Conservation (phyloP, 176 grass and related monocot genomes). For the Pontederia paniculata region DNA sequence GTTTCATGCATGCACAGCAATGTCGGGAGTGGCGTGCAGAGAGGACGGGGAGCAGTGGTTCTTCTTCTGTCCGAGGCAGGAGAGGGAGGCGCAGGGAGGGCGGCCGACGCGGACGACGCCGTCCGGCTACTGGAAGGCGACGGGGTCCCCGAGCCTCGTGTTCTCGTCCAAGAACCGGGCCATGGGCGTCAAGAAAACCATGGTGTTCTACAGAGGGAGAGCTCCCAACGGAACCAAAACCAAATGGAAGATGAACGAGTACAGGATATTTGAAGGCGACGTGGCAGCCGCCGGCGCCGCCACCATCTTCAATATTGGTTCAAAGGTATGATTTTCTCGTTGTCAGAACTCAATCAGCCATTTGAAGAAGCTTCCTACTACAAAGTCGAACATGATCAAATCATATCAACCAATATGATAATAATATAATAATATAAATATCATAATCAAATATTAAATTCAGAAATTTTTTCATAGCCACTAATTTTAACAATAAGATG, state of each 20-base stretch:
- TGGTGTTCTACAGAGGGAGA: constrained; percentile 89
- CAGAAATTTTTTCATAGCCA: too few species aligned
- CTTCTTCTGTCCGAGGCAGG: constrained; percentile 81
- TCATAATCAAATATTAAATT: too few species aligned
- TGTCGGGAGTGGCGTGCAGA: constrained; percentile 23
- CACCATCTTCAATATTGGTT: constrained; percentile 17
- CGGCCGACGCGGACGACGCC: constrained; percentile 75
- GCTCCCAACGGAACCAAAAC: constrained; percentile 62
- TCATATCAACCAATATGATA: not conserved
- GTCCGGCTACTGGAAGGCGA: constrained; percentile 95
- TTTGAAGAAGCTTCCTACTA: too few species aligned
- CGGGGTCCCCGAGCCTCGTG: constrained; percentile 67
- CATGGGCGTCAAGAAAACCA: constrained; percentile 77
- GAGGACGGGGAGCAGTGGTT: constrained; percentile 66
- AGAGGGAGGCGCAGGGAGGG: constrained; percentile 74
- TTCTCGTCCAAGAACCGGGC: constrained; percentile 40
- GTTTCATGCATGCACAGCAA: constrained; percentile 23
- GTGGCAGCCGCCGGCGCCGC: constrained; percentile 3
- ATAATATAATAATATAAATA: too few species aligned
- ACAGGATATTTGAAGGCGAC: constrained; percentile 45
- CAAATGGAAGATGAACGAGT: constrained; percentile 93
- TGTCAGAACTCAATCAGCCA: not conserved
- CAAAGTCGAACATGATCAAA: too few species aligned
- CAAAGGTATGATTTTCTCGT: not conserved
- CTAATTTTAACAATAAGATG: too few species aligned